Evolutionary conservation across 371 early-diverging fungal genomes (phyloP).

Genomic region (Apophysomyces variabilis): DNA sequence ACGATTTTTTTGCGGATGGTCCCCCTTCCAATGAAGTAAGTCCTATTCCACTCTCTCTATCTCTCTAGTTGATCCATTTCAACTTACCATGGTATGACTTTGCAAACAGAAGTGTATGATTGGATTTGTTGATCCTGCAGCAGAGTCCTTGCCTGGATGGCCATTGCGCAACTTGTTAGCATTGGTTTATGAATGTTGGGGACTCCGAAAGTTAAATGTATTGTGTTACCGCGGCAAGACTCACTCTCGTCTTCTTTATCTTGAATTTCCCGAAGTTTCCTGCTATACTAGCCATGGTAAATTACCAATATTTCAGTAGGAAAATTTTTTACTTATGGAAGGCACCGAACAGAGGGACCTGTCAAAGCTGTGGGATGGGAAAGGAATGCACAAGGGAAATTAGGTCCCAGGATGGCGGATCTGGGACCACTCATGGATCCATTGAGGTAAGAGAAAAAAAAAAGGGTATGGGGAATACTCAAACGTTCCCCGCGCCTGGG

Average conservation of each 20-base stretch:
- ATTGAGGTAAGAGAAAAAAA: constrained; percentile 37
- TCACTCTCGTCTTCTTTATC: constrained; percentile 22
- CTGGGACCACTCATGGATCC: constrained; percentile 89
- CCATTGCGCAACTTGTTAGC: constrained; percentile 86
- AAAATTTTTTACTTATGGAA: constrained; percentile 15
- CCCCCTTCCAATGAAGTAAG: constrained; percentile 17
- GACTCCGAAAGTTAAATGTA: constrained; percentile 53
- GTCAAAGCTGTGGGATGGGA: constrained; percentile 92
- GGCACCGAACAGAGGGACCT: constrained; percentile 20
- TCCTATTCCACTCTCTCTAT: not conserved
- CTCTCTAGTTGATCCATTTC: too few relatives aligned
- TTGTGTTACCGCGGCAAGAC: constrained; percentile 76
- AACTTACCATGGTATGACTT: too few relatives aligned
- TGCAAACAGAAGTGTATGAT: constrained; percentile 44
- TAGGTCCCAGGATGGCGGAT: constrained; percentile 84
- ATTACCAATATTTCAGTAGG: not conserved
- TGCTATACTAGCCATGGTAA: not conserved
- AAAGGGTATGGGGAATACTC: not conserved
- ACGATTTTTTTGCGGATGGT: constrained; percentile 19
- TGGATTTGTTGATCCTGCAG: constrained; percentile 87
- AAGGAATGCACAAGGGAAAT: constrained; percentile 77
- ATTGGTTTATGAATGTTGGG: constrained; percentile 56
- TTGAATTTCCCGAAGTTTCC: constrained; percentile 28
- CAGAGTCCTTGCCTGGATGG: constrained; percentile 81
- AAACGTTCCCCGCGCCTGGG: too few relatives aligned